Evolutionary conservation across 2,329 filamentous ascomycete genomes (phyloP).

Genomic region (Colletotrichum chlorophyti): DNA sequence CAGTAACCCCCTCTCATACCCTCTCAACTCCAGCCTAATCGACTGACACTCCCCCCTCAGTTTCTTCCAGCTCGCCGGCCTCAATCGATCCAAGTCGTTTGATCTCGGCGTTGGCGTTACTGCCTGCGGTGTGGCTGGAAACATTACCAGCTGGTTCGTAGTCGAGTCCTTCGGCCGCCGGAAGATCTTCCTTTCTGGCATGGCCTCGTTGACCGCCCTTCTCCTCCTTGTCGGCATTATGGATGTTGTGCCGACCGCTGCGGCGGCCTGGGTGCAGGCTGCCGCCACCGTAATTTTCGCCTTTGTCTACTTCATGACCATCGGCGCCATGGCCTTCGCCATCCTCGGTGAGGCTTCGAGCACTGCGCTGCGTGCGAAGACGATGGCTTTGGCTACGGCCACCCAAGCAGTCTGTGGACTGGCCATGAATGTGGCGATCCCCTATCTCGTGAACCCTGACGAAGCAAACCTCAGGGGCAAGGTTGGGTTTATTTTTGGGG

Average conservation of each 20-base stretch:
- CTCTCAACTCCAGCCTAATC: slow-evolving; percentile 55
- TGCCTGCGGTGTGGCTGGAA: slow-evolving; percentile 45
- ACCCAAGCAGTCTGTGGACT: slow-evolving; percentile 46
- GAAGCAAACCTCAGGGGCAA: slow-evolving; percentile 42
- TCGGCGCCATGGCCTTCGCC: slow-evolving; percentile 46
- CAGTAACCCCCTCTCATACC: too few relatives aligned
- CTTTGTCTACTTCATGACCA: slow-evolving; percentile 41
- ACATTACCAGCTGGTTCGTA: slow-evolving; percentile 49
- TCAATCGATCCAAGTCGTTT: slow-evolving; percentile 44
- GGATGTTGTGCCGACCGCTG: slow-evolving; percentile 49
- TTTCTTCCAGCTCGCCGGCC: slow-evolving; percentile 54
- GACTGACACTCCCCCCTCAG: too few relatives aligned
- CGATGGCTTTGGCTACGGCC: slow-evolving; percentile 50
- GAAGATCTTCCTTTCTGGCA: slow-evolving; percentile 48
- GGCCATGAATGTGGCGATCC: slow-evolving; percentile 36
- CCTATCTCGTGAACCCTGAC: slow-evolving; percentile 34
- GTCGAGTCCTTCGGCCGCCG: slow-evolving; percentile 48
- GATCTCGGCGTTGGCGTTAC: slow-evolving; percentile 48
- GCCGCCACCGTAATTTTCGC: slow-evolving; percentile 53
- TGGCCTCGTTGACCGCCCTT: slow-evolving; percentile 44
- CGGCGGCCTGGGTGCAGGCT: slow-evolving; percentile 53
- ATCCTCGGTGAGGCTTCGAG: slow-evolving; percentile 60
- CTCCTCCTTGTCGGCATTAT: slow-evolving; percentile 51
- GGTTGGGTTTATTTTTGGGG: slow-evolving; percentile 34
- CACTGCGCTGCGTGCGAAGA: slow-evolving; percentile 51